phyloP scores from a whole-genome alignment of 1,284 basidiomycete genomes.

The Veloboletus limbatus region DNA sequence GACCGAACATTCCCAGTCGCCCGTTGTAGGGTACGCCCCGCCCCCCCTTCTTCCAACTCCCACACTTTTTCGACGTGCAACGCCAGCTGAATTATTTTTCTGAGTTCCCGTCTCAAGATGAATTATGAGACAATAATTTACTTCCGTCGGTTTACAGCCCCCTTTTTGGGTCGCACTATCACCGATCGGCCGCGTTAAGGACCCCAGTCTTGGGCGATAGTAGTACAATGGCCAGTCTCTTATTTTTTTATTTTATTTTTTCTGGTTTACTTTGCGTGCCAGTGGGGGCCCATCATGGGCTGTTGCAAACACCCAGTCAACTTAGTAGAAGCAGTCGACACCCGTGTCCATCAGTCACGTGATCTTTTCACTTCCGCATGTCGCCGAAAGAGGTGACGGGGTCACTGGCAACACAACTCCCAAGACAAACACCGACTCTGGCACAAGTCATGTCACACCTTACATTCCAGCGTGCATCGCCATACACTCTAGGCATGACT shows the following conservation, averaged over 20 bases:
- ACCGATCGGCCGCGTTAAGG: neutral
- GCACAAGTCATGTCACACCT: constrained; percentile 22
- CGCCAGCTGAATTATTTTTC: neutral
- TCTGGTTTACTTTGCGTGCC: too few species aligned
- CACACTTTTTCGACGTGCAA: constrained; percentile 19
- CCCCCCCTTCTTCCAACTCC: constrained; percentile 13
- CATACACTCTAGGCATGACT: constrained; percentile 20
- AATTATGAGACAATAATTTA: too few species aligned
- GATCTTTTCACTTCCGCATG: constrained; percentile 14
- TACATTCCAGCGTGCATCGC: constrained; percentile 22
- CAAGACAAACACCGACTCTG: neutral
- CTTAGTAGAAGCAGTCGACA: too few species aligned
- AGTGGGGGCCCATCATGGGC: too few species aligned
- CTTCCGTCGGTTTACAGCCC: neutral
- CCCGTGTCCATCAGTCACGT: constrained; percentile 28
- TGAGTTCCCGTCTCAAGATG: constrained; percentile 3
- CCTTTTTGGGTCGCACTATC: constrained; percentile 2
- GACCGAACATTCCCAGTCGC: constrained; percentile 7
- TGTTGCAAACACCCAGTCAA: too few species aligned
- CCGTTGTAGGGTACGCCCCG: too few species aligned
- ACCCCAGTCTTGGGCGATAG: neutral
- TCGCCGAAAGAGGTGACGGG: constrained; percentile 16
- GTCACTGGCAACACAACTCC: too few species aligned
- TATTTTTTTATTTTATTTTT: too few species aligned
- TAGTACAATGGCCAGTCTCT: too few species aligned